phyloP scores from a whole-genome alignment of 805 yeast genomes.

The Pichia phayaonensis region DNA sequence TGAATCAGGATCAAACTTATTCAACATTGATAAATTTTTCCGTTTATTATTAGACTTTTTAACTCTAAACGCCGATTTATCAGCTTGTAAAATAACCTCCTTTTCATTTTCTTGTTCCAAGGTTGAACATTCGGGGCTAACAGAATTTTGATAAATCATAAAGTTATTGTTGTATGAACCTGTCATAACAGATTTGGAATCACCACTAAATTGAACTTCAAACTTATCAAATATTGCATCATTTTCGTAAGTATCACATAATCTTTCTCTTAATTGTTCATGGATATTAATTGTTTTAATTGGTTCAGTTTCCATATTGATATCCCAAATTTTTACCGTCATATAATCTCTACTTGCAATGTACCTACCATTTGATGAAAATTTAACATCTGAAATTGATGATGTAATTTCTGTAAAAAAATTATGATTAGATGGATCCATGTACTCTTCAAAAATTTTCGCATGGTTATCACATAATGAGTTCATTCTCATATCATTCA shows the following conservation, averaged over 20 bases:
- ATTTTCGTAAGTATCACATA: conserved; percentile 96
- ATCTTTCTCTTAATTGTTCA: conserved; percentile 84
- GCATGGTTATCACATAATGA: conserved; percentile 90
- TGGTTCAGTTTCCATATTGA: conserved; percentile 94
- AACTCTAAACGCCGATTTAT: conserved; percentile 88
- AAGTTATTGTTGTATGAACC: conserved; percentile 97
- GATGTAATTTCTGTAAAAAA: conserved; percentile 97
- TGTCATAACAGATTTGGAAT: conserved; percentile 86
- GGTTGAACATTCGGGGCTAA: conserved; percentile 19
- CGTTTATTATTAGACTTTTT: conserved; percentile 48
- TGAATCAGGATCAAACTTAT: conserved; percentile 64
- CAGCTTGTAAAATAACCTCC: conserved; percentile 91
- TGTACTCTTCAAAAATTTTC: conserved; percentile 82
- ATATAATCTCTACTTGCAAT: conserved; percentile 95
- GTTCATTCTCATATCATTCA: conserved; percentile 93
- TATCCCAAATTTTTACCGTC: conserved; percentile 97
- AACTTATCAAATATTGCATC: conserved; percentile 98
- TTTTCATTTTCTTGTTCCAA: conserved; percentile 30
- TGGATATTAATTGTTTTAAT: conserved; percentile 91
- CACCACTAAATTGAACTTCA: conserved; percentile 93
- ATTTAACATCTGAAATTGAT: conserved; percentile 87
- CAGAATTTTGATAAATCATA: conserved; percentile 89
- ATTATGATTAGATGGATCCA: conserved; percentile 87
- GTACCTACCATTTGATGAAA: conserved; percentile 85
- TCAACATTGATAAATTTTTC: conserved; percentile 35